Percentiles rank a stretch among this genome's conserved stretches.
Conservation (phyloP, 1,139 yeast genomes). For the Arxiozyma bovina region DNA sequence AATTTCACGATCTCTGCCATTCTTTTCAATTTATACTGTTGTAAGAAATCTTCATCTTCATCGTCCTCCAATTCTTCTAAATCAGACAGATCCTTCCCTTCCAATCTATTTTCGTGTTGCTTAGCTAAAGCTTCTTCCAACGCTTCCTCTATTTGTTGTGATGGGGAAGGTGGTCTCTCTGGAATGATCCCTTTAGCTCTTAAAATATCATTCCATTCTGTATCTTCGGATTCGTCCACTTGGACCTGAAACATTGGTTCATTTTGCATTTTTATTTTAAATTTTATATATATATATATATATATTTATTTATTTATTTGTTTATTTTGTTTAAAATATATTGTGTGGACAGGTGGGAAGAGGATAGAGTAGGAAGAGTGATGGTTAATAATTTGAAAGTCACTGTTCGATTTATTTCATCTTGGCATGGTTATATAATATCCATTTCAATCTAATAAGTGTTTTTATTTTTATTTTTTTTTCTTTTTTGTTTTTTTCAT, state of each 20-base stretch:
- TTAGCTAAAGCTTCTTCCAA: slow-evolving; percentile 68
- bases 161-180: slow-evolving; percentile 81
- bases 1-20: slow-evolving; percentile 60
- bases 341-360: too few relatives aligned
- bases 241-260: slow-evolving; percentile 49
- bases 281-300: too few relatives aligned
- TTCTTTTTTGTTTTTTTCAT: too few relatives aligned
- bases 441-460: too few relatives aligned
- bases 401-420: too few relatives aligned
- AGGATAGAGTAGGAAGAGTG: too few relatives aligned
- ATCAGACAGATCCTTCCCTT: slow-evolving; percentile 66
- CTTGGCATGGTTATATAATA: too few relatives aligned
- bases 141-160: slow-evolving; percentile 79
- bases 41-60: slow-evolving; percentile 71
- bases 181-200: slow-evolving; percentile 89
- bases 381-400: too few relatives aligned
- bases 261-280: slow-evolving; percentile 27
- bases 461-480: too few relatives aligned
- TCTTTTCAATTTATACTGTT: slow-evolving; percentile 66
- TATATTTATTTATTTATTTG: too few relatives aligned
- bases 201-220: slow-evolving; percentile 96
- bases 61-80: slow-evolving; percentile 71
- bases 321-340: too few relatives aligned
- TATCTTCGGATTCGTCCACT: slow-evolving; percentile 91
- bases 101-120: slow-evolving; percentile 53